Base-by-base conservation (phyloP, 371 early-diverging fungal species). In the Rozella allomycis region DNA sequence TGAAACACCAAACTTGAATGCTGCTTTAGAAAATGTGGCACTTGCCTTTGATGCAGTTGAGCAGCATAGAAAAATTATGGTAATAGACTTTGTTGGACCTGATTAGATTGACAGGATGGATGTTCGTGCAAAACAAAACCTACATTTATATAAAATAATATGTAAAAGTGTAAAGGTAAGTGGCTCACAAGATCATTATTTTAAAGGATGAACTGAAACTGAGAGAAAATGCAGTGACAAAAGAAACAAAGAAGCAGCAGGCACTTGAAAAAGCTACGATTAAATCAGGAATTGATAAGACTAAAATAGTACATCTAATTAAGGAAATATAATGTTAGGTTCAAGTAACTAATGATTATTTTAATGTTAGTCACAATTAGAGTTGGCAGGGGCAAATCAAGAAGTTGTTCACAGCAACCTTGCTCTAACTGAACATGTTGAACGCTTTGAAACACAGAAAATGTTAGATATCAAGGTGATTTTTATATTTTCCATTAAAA, bases 231-330 rank as follows among this genome's bases (percentile, higher is more conserved):
- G 43, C 47, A 12, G 26, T 40, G 25, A 25, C 34, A 21, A 49
- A 49, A 23, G 46, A 49, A 30, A 17, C 23, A 21, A 49, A 34
- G 25, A 47, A 49, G 38, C 46, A 43, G 20, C 27, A 34, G 12
- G 17, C 21, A 10, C 25, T 49, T n/a, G 47, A 49, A 29, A 33
- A 31, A 12, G 18, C 35, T 1, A 21, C 47, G 30, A 36, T 47
- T 23, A 41, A 46, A 30, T 42, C 46, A 10, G 23, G 41, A 9
- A 25, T 21, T 23, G 38, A 47, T 25, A 23, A 42, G 11, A 33
- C 34, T 8, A 34, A 33, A 27, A 41, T 49, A 14, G 39, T 35
- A 36, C n/a, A n/a, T n/a, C n/a, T n/a, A n/a, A n/a, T n/a, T n/a
- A n/a, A n/a, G n/a, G n/a, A n/a, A n/a, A n/a, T n/a, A n/a, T n/a